These are phyloP conservation scores for Saccharomyces pastorianus DNA, from an alignment of 1,139 yeast genomes.

Conservation along the genomic window DNA sequence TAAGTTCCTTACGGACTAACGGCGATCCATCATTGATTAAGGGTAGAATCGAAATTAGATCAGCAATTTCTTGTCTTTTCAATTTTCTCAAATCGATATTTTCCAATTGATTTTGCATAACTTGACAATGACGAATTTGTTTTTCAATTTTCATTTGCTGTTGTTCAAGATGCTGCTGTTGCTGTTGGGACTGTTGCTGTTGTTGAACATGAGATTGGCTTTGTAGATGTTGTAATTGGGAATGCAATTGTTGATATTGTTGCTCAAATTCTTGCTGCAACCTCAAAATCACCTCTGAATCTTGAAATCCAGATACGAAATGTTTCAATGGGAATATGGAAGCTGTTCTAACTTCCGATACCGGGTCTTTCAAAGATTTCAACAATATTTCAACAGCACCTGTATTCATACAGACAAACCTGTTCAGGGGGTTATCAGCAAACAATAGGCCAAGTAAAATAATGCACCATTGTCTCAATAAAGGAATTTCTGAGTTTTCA, in stretches of 20 bases:
- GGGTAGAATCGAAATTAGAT: slow-evolving; percentile 40
- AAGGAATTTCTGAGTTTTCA: slow-evolving; percentile 73
- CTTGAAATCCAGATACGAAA: slow-evolving; percentile 48
- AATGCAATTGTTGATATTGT: slow-evolving; percentile 28
- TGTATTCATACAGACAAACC: slow-evolving; percentile 61
- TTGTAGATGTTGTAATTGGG: slow-evolving; percentile 27
- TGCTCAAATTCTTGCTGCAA: slow-evolving; percentile 30
- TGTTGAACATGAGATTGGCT: slow-evolving; percentile 19
- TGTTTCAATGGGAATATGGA: slow-evolving; percentile 66
- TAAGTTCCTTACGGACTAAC: slow-evolving; percentile 76
- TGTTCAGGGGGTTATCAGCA: slow-evolving; percentile 67
- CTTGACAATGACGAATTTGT: slow-evolving; percentile 26
- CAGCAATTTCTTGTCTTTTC: slow-evolving; percentile 37
- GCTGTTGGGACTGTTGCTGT: slow-evolving; percentile 13
- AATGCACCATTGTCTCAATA: slow-evolving; percentile 87
- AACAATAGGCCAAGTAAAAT: slow-evolving; percentile 71
- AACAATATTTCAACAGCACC: slow-evolving; percentile 53
- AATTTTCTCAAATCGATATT: slow-evolving; percentile 30
- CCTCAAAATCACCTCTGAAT: slow-evolving; percentile 27
- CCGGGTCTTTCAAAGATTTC: slow-evolving; percentile 67
- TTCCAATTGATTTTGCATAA: slow-evolving; percentile 25
- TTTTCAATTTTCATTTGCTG: slow-evolving; percentile 29
- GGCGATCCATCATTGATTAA: slow-evolving; percentile 80
- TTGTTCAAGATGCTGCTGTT: slow-evolving; percentile 20
- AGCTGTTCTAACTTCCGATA: slow-evolving; percentile 91